phyloP scores from a whole-genome alignment of 306 rosid species.

The Potentilla sterilis region DNA sequence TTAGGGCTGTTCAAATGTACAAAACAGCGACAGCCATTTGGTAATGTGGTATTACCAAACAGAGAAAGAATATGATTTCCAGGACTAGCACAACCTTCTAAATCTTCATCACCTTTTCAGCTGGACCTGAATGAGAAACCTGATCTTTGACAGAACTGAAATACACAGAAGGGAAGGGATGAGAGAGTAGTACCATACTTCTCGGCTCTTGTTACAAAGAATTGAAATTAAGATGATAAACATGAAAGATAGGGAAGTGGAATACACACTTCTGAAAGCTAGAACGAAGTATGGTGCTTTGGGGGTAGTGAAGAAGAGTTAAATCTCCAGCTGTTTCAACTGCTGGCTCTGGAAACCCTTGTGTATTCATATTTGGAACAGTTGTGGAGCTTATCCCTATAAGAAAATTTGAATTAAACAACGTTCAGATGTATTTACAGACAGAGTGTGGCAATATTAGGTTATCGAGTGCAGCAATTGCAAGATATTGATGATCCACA shows the following conservation, averaged over 20 bases:
- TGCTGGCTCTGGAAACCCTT: conserved; percentile 10
- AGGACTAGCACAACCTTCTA: background rate
- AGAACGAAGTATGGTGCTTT: background rate
- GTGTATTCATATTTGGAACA: background rate
- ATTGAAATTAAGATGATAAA: background rate
- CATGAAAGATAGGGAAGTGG: background rate
- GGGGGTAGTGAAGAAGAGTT: background rate
- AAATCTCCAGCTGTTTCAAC: background rate
- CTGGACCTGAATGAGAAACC: background rate
- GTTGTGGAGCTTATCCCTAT: conserved; percentile 12
- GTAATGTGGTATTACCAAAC: background rate
- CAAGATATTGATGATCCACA: background rate
- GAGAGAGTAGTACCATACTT: background rate
- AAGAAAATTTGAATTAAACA: background rate
- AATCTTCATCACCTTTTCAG: background rate
- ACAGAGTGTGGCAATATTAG: background rate
- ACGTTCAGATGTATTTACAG: background rate
- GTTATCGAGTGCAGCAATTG: background rate
- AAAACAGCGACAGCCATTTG: background rate
- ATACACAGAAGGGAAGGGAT: background rate
- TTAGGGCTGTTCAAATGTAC: too few species aligned
- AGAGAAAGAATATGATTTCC: background rate
- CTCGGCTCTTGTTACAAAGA: background rate
- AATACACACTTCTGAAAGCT: background rate
- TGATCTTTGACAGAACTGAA: background rate